Evolutionary conservation across 2,329 filamentous ascomycete species (phyloP), one percentile per base, ranked within the genome.

Genomic region (Metarhizium album): DNA sequence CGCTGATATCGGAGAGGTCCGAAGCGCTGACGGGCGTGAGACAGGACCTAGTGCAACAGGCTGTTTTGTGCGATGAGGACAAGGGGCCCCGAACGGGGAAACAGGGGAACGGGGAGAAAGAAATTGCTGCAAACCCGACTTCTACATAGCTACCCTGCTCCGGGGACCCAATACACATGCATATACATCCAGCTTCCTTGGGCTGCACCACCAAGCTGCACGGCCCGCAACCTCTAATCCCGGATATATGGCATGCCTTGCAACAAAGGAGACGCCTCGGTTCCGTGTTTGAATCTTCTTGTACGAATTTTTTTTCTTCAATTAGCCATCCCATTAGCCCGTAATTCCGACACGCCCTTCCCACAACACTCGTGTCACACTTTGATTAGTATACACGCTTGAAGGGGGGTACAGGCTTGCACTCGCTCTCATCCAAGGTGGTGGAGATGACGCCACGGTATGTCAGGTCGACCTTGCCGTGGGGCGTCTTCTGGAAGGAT

Each of bases 341-440:
- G 40, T 27, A 38, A 42, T 22, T 29, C 42, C 40, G 45, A 40
- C 42, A 42, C 33, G 29, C 35, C 35, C 43, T 11, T 35, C 18
- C 29, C n/a, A 14, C 29, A 8, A 18, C 27, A 9, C n/a, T 35
- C 33, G 11, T 35, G 33, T n/a, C n/a, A 40, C 37, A 5, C 27
- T 45, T 50, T 20, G 46, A 53, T 73, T 89, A 91, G 74, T 91
- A 90, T 64, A 86, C 85, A 76, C 87, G 82, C 83, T 96, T 95
- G 81, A 97, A 96, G 45, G 93, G 93, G 61, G 91, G 90, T 54
- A 98, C 89, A 58, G 88, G 75, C 79, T 93, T 90, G 83, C 93
- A 97, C 80, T 98, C 93, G 62, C 79, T 83, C 81, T 95, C 90
- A 64, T 97, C 93, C 60, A 98, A 76, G 24, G 93, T 97, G 55